Base-by-base conservation (phyloP, 306 rosid genomes). In the Echinosophora koreensis region DNA sequence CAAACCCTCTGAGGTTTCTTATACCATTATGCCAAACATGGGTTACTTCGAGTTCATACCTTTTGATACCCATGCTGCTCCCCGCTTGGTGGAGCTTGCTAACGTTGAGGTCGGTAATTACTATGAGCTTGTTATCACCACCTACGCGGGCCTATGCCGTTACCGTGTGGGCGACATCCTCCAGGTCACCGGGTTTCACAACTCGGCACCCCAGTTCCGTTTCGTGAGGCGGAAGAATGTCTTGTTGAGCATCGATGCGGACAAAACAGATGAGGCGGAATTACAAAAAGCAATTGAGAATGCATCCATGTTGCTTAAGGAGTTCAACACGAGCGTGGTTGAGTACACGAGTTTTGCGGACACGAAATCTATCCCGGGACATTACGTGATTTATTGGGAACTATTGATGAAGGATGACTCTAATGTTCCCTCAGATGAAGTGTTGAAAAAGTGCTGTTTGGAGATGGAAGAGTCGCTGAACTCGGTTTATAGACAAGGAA, bases 311-410 rank as follows among this genome's bases (percentile, higher is more conserved):
- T 69, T 87, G 5, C 49, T 93, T 3, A 56, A 38, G 38, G 87
- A 83, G 8, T 87, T 88, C 91, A 83, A 88, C 82, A 84, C 96
- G 0, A 84, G 78, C 18, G 89, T 93, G n/a, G 92, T 86, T 0
- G 98, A 93, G 71, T 93, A 93, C 88, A 93, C 98, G 0, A 93
- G 97, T 71, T 87, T 68, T 18, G 96, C 92, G 0, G 90, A 93
- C 44, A 83, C 92, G 0, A 84, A 78, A 13, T 75, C 96, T 0
- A 78, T 91, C 44, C 98, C 98, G 0, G 98, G 97, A 1, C 98
- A 93, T 61, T 93, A 93, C 76, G 97, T 93, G 7, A 83, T 93
- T n/a, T 93, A 91, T 78, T 93, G 91, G 92, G 98, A 93, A 46
- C 67, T 93, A 22, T 50, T 87, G 14, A 74, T 77, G 76, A 88